Evolutionary conservation across 2,329 filamentous ascomycete genomes (phyloP), one percentile per base, ranked within the genome.

Genomic region (Coniosporium tulheliwenetii): DNA sequence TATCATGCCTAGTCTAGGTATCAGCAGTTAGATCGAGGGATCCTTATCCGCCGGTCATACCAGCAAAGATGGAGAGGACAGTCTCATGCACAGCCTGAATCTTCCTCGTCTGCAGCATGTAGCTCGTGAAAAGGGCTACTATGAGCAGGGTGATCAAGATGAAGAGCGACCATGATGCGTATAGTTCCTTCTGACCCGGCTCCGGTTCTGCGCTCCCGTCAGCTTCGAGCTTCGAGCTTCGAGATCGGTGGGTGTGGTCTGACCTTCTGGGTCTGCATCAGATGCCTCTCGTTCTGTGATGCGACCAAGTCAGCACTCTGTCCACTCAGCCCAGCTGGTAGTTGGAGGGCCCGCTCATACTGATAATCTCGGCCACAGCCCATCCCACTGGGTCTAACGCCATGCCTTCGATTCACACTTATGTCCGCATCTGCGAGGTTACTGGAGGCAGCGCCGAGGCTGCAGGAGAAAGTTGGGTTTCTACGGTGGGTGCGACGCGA

Each of bases 21-120:
- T 45, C 40, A 43, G 44, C 41, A 29, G 14, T 3, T 42, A 7
- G 19, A 26, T 26, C 7, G 19, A 26, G 8, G 9, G 5, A 12
- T 30, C 19, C 30, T 12, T 33, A 5, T 36, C 32, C 30, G 30
- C n/a, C 13, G 14, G 10, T 31, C 43, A 40, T 63, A 87, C 86
- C 86, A 43, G 86, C 87, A 66, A 98, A 96, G 58, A 98, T 98
- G 45, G 89, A 96, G 46, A 98, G 79, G 52, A 96, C 91, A 1
- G 91, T 98, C 67, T 98, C 91, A 62, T 98, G 91, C 41, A 98
- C 81, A 26, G 91, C 91, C 55, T 95, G 91, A 42, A 98, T 87
- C 66, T 93, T 95, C 64, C 85, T 87, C 65, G 91, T 85, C 63
- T 96, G 89, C 45, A 98, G 74, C 50, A 93, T 81, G 65, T 98